phyloP scores from a whole-genome alignment of 371 early-diverging fungal species.

The Mortierella sp. region DNA sequence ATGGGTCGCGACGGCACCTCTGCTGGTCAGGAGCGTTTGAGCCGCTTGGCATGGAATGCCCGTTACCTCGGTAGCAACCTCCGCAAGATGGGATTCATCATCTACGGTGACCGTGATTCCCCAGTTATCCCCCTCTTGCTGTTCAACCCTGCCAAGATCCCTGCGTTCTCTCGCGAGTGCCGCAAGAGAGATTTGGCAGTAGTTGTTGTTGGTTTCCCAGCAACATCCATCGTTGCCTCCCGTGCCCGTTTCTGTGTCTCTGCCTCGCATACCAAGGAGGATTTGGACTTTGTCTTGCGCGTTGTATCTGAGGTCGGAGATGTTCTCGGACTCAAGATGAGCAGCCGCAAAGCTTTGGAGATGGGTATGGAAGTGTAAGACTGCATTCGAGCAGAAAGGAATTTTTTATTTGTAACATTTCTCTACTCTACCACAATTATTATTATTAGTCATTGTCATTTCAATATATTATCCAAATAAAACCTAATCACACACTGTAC shows the following conservation, averaged over 20 bases:
- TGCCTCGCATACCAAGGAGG: constrained; percentile 96
- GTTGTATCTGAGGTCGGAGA: constrained; percentile 59
- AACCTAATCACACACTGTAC: neutral
- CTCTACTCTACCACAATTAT: neutral
- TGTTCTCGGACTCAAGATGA: constrained; percentile 58
- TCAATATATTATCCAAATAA: neutral
- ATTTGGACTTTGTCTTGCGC: constrained; percentile 77
- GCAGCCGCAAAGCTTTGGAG: constrained; percentile 51
- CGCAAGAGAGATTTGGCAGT: constrained; percentile 95
- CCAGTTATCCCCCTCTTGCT: constrained; percentile 98
- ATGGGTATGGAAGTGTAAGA: constrained; percentile 51
- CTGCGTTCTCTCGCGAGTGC: constrained; percentile 96
- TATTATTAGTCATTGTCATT: constrained; percentile 4
- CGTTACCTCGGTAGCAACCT: constrained; percentile 88
- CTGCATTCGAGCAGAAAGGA: neutral
- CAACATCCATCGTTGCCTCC: constrained; percentile 97
- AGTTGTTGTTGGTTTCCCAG: constrained; percentile 99
- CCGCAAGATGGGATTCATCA: constrained; percentile 93
- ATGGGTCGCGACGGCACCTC: constrained; percentile 89
- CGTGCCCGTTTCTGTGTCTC: constrained; percentile 98
- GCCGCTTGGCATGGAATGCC: constrained; percentile 90
- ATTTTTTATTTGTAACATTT: neutral
- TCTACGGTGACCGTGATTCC: constrained; percentile 93
- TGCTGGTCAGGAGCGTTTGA: constrained; percentile 87
- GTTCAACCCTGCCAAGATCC: constrained; percentile 98